Evolutionary conservation across 2,329 filamentous ascomycete species (phyloP).

Genomic region (Neofusicoccum laricinum): DNA sequence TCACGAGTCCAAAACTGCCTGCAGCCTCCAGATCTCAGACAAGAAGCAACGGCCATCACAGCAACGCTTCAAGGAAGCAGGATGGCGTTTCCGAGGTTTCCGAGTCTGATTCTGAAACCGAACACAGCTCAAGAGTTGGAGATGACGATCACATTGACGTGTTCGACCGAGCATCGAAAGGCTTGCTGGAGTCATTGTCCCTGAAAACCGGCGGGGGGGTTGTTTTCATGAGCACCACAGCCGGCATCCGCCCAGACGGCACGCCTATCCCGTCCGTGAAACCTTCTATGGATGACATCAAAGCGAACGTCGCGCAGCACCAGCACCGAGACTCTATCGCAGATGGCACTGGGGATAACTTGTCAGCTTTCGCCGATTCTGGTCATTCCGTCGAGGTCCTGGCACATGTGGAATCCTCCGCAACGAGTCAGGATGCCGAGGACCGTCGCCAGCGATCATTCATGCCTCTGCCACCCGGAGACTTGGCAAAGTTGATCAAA

Average conservation of each 20-base stretch:
- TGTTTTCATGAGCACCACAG: slow-evolving; percentile 35
- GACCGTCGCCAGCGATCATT: background rate
- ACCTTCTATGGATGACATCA: background rate
- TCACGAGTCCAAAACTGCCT: background rate
- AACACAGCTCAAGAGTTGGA: slow-evolving; percentile 21
- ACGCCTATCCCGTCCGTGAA: background rate
- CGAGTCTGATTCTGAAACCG: background rate
- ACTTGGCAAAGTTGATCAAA: slow-evolving; percentile 23
- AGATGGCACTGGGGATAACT: background rate
- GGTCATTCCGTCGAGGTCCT: slow-evolving; percentile 6
- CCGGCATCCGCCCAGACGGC: slow-evolving; percentile 10
- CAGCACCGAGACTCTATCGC: background rate
- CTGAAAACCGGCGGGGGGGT: slow-evolving; percentile 44
- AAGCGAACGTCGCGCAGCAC: background rate
- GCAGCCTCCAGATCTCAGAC: background rate
- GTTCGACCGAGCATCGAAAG: slow-evolving; percentile 47
- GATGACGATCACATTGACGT: slow-evolving; percentile 39
- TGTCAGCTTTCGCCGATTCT: background rate
- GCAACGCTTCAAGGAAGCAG: background rate
- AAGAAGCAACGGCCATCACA: background rate
- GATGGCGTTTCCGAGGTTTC: background rate
- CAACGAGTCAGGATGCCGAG: background rate
- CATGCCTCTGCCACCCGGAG: slow-evolving; percentile 21
- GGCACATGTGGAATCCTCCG: background rate
- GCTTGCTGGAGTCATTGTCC: slow-evolving; percentile 49